Conservation (phyloP, 1,139 yeast genomes). For the Suhomyces yuchorum region DNA sequence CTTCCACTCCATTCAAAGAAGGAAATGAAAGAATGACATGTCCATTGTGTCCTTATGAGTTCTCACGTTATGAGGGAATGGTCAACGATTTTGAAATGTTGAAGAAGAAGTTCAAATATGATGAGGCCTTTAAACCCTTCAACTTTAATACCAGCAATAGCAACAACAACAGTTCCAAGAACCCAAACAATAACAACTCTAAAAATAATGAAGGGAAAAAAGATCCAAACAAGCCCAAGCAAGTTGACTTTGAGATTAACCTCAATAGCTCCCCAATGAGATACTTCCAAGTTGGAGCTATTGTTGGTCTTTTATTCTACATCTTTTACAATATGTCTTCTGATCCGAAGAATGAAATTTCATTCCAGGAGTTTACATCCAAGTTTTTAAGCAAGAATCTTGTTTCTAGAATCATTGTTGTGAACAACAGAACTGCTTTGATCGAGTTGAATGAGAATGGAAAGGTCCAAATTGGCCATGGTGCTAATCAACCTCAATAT, state of each 20-base stretch:
- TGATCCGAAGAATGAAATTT: slow-evolving; percentile 33
- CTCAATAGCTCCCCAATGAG: slow-evolving; percentile 29
- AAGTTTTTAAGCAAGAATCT: slow-evolving; percentile 43
- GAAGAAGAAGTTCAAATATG: slow-evolving; percentile 14
- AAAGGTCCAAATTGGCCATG: slow-evolving; percentile 28
- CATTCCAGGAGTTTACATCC: slow-evolving; percentile 49
- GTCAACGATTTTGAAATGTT: slow-evolving; percentile 15
- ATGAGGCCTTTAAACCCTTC: slow-evolving; percentile 12
- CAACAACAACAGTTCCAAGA: slow-evolving; percentile 1
- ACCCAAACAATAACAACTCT: neutral
- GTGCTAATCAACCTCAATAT: slow-evolving; percentile 19
- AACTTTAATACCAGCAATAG: slow-evolving; percentile 8
- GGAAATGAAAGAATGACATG: slow-evolving; percentile 27
- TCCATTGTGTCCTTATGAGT: slow-evolving; percentile 37
- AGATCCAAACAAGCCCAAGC: slow-evolving; percentile 15
- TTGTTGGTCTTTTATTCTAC: slow-evolving; percentile 30
- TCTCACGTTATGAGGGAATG: slow-evolving; percentile 19
- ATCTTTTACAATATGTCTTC: slow-evolving; percentile 21
- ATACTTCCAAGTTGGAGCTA: slow-evolving; percentile 35
- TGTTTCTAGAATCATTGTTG: slow-evolving; percentile 40
- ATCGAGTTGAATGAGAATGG: slow-evolving; percentile 46
- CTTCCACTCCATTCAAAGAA: slow-evolving; percentile 33
- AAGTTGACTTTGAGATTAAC: slow-evolving; percentile 28
- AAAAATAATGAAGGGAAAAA: slow-evolving; percentile 10
- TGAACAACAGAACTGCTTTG: slow-evolving; percentile 42